Conservation (phyloP, 306 rosid species). For the Dryas alaskensis region DNA sequence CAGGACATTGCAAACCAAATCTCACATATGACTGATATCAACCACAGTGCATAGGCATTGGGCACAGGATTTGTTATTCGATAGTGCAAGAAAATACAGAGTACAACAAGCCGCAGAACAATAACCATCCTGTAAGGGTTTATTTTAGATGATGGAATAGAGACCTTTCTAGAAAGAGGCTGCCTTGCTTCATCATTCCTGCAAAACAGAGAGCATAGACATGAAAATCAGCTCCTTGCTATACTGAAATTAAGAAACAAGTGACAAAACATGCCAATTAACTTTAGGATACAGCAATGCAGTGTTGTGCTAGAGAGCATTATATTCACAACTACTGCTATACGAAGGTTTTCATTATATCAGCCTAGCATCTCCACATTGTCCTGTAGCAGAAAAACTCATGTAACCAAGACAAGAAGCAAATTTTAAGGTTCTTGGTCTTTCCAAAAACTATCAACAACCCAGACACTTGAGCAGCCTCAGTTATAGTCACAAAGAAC, state of each 20-base stretch:
- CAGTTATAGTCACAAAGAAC: not conserved
- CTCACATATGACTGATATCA: constrained; percentile 93
- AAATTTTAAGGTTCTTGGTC: constrained; percentile 1
- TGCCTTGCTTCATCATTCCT: constrained; percentile 97
- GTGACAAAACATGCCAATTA: not conserved
- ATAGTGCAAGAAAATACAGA: constrained; percentile 86
- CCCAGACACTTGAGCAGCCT: constrained; percentile 13
- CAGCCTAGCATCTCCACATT: too few relatives aligned
- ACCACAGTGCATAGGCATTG: constrained; percentile 84
- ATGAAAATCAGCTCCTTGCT: constrained; percentile 13
- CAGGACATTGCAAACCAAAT: constrained; percentile 97
- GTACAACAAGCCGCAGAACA: constrained; percentile 74
- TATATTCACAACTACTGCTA: not conserved
- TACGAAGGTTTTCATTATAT: not conserved
- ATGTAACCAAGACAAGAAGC: not conserved
- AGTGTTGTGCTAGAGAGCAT: not conserved
- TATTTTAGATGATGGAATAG: constrained; percentile 86
- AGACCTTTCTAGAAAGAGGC: constrained; percentile 94
- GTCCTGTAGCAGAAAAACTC: not conserved
- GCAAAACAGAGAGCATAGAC: constrained; percentile 17
- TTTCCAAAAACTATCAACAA: constrained; percentile 11
- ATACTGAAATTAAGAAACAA: constrained; percentile 11
- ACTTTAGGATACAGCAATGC: constrained; percentile 1
- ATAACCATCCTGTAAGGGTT: constrained; percentile 95
- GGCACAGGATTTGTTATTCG: constrained; percentile 92